Evolutionary conservation across 2,329 filamentous ascomycete genomes (phyloP), one percentile per base, ranked within the genome.

Genomic region (Microdochium trichocladiopsis): DNA sequence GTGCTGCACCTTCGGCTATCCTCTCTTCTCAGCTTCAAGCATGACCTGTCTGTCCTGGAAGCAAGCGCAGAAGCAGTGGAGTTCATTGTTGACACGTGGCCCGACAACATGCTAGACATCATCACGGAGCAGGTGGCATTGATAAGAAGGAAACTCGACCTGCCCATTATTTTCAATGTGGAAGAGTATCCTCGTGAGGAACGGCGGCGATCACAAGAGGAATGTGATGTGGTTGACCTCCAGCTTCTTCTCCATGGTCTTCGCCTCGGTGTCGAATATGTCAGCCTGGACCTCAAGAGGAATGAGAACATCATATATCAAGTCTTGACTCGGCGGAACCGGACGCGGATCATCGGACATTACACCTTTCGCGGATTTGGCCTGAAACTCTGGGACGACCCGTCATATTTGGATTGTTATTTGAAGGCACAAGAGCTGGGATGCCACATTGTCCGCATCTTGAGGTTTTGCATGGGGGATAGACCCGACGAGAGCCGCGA

Each of bases 241-340:
- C 73, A 78, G 51, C 68, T 87, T 25, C 71, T 87, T 22, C 74
- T 80, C 41, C 81, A 87, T 55, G 85, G 84, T 4, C 68, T 88
- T 22, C 79, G 84, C 14, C 73, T 88, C 47, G 83, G 79, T 1
- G 82, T 86, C 2, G 84, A 87, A 51, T 88, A 83, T 57, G 61
- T 84, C 50, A 82, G 80, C 31, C 68, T 88, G 4, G 83, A 88
- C 61, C 66, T 89, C 16, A 77, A 80, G 31, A 73, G 82, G 33
- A 76, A 72, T 37, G 72, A 80, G 48, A 66, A 68, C 0, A 60
- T 77, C 6, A 64, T 86, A 4, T 63, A 67, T 9, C 71, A 74
- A 22, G 66, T 85, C 10, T 68, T 86, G 10, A 65, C 67, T 23
- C 69, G 70, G 51, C 78, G 77, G 61, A 82, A 83, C 2, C 71